Base-by-base conservation (phyloP, 1,284 basidiomycete genomes). In the Tylopilus microsporus region DNA sequence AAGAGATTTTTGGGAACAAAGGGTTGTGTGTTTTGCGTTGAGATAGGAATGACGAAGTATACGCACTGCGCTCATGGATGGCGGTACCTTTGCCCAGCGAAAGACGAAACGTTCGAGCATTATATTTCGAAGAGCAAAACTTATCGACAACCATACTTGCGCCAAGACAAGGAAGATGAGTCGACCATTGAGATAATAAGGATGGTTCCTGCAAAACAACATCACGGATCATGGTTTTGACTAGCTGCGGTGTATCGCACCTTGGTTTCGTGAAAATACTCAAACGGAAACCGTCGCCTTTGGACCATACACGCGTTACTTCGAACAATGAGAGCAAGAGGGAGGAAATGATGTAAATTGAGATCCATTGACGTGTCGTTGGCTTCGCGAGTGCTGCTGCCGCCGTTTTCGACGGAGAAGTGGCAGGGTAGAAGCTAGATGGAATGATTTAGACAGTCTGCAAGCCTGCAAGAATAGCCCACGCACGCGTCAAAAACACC, bases 111-210 rank as follows among this genome's bases (percentile, higher is more conserved):
- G n/a, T n/a, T n/a, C n/a, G n/a, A n/a, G n/a, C n/a, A n/a, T n/a
- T n/a, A n/a, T n/a, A n/a, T n/a, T n/a, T n/a, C n/a, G n/a, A n/a
- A n/a, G n/a, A n/a, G n/a, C n/a, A n/a, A n/a, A n/a, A n/a, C n/a
- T n/a, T n/a, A n/a, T n/a, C n/a, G n/a, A n/a, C n/a, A n/a, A n/a
- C n/a, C n/a, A n/a, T n/a, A n/a, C n/a, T n/a, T n/a, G n/a, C n/a
- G n/a, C n/a, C n/a, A n/a, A n/a, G n/a, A n/a, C n/a, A n/a, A n/a
- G n/a, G n/a, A n/a, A n/a, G n/a, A n/a, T n/a, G n/a, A 30, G 49
- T 4, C 81, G 80, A 1, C 85, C 85, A 57, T 87, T 87, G 45
- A 89, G 74, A 67, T 87, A 85, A 64, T 82, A 81, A 2, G 85
- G 85, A 62, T 89, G 84, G 68, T 85, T 87, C 66, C 87, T 89